Conservation (phyloP, 2,329 filamentous ascomycete species). For the Massarina eburnea region DNA sequence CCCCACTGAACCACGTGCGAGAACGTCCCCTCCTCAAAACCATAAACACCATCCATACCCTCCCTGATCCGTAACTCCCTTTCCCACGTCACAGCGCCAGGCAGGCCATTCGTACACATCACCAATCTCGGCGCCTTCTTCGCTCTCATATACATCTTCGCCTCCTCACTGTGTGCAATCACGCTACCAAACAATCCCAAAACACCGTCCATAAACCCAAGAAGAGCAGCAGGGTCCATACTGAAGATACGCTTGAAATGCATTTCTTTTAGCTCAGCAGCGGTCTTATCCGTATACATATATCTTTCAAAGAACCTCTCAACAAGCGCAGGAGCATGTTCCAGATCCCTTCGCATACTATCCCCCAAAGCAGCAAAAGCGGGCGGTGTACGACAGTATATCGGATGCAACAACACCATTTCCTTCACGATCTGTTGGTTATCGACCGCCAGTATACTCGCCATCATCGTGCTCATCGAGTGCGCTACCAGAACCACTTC, state of each 20-base stretch:
- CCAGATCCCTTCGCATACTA: neutral
- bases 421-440: slow-evolving; percentile 12
- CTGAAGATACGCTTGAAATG: slow-evolving; percentile 12
- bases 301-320: too few relatives aligned
- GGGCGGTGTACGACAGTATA: slow-evolving; percentile 14
- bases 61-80: slow-evolving; percentile 8
- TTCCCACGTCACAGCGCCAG: slow-evolving; percentile 11
- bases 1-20: slow-evolving; percentile 16
- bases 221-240: slow-evolving; percentile 5
- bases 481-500: slow-evolving; percentile 13
- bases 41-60: neutral
- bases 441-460: slow-evolving; percentile 12
- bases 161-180: slow-evolving; percentile 11
- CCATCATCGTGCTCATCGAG: slow-evolving; percentile 15
- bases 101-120: slow-evolving; percentile 6
- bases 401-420: slow-evolving; percentile 18
- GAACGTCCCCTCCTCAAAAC: slow-evolving; percentile 10
- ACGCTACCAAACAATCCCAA: slow-evolving; percentile 11
- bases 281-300: too few relatives aligned
- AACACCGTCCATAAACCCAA: slow-evolving; percentile 10
- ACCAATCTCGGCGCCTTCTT: slow-evolving; percentile 14
- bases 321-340: too few relatives aligned
- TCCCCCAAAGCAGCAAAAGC: slow-evolving; percentile 5
- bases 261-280: too few relatives aligned
- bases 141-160: slow-evolving; percentile 14